phyloP scores from a whole-genome alignment of 202 grass and related monocot genomes.

The Elaeis oleifera region DNA sequence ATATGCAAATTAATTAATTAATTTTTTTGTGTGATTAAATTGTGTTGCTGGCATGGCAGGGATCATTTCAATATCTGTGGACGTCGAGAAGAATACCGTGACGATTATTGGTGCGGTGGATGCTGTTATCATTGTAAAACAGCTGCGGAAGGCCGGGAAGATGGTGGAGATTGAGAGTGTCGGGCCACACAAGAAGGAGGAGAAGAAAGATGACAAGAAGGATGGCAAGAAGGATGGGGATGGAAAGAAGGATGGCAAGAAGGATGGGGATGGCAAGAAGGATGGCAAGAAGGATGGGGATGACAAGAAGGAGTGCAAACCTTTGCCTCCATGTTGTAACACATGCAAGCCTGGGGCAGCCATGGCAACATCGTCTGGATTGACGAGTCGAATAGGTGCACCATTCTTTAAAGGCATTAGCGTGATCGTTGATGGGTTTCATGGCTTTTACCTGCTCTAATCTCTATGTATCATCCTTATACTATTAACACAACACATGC shows the following conservation, averaged over 20 bases:
- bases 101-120: conserved; percentile 62
- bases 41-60: conserved; percentile 24
- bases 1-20: too few species aligned
- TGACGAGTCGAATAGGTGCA: background rate
- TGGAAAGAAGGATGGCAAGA: conserved; percentile 25
- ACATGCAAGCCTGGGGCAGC: background rate
- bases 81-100: conserved; percentile 54
- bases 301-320: conserved; percentile 14
- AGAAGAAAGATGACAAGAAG: conserved; percentile 2
- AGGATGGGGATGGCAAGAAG: background rate
- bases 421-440: too few species aligned
- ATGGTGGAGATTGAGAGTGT: conserved; percentile 34
- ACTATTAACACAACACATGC: too few species aligned
- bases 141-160: conserved; percentile 45
- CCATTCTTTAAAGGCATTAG: too few species aligned
- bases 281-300: conserved; percentile 7
- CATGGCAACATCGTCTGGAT: background rate
- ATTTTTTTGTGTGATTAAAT: too few species aligned
- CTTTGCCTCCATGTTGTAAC: conserved; percentile 11
- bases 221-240: conserved; percentile 1
- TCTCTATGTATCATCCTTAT: too few species aligned
- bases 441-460: too few species aligned
- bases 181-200: conserved; percentile 33
- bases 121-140: conserved; percentile 32
- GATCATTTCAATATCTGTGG: conserved; percentile 50